Conservation (phyloP, 495 filamentous ascomycete genomes). For the Trichoderma erinaceum region DNA sequence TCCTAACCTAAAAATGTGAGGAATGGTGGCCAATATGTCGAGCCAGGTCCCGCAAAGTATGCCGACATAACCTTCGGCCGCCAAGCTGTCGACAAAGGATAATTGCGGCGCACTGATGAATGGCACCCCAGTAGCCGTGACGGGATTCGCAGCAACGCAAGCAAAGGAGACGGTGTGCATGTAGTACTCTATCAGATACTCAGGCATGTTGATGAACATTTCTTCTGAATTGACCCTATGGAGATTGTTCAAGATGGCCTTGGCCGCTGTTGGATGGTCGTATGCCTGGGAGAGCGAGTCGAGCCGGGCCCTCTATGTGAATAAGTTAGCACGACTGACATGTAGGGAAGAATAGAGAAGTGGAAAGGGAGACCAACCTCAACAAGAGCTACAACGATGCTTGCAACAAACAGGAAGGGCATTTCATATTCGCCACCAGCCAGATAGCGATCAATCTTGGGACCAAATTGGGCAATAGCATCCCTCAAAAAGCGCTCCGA, state of each 20-base stretch:
- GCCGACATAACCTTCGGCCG: not conserved
- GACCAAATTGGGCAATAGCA: not conserved
- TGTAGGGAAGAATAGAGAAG: not conserved
- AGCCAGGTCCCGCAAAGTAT: not conserved
- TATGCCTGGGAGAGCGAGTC: not conserved
- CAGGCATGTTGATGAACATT: not conserved
- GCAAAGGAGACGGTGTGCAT: not conserved
- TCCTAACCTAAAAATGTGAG: not conserved
- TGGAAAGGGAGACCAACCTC: not conserved
- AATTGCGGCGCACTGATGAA: not conserved
- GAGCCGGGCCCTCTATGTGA: not conserved
- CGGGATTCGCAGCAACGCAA: not conserved
- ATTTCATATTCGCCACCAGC: not conserved
- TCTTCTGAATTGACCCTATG: no score
- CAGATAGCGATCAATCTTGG: not conserved
- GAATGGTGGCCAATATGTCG: not conserved
- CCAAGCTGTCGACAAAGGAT: not conserved
- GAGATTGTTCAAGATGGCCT: not conserved
- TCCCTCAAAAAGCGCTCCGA: not conserved
- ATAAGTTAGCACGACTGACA: not conserved
- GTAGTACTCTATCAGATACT: not conserved
- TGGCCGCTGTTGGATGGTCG: not conserved
- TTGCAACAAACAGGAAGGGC: not conserved
- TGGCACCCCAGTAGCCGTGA: not conserved
- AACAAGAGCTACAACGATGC: not conserved